Conservation (phyloP, 2,329 filamentous ascomycete genomes). For the Penicillium corylophilum region DNA sequence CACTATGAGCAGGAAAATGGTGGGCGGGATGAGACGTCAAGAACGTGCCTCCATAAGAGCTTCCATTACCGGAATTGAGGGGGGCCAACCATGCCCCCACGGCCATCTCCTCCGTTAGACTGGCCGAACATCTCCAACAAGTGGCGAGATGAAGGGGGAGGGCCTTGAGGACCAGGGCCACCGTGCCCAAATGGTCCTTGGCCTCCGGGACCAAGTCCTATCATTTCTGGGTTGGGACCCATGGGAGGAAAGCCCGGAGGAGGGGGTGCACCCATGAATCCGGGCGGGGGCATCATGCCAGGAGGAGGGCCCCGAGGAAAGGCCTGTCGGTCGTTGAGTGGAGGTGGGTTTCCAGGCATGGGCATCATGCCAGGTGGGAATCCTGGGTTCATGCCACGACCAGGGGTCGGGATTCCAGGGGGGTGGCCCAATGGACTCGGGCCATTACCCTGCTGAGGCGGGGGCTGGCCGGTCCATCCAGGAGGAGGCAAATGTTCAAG, state of each 20-base stretch:
- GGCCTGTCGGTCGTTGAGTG: conserved; percentile 37
- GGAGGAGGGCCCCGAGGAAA: conserved; percentile 43
- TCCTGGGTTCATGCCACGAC: conserved; percentile 38
- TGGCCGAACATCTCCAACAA: conserved; percentile 48
- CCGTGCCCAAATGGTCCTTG: conserved; percentile 38
- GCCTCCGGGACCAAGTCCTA: conserved; percentile 36
- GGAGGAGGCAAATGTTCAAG: conserved; percentile 44
- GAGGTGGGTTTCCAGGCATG: conserved; percentile 24
- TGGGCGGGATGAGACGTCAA: background rate
- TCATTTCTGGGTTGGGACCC: conserved; percentile 40
- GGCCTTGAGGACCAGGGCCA: conserved; percentile 37
- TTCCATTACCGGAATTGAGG: conserved; percentile 21
- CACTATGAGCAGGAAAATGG: conserved; percentile 8
- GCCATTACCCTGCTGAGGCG: conserved; percentile 35
- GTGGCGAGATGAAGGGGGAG: conserved; percentile 40
- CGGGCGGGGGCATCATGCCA: conserved; percentile 47
- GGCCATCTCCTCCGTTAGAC: conserved; percentile 32
- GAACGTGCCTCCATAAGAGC: background rate
- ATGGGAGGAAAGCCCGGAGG: conserved; percentile 42
- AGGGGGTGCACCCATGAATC: conserved; percentile 45
- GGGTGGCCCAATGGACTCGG: conserved; percentile 37
- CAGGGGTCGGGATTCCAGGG: conserved; percentile 40
- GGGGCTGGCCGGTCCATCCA: conserved; percentile 39
- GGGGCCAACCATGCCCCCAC: conserved; percentile 39
- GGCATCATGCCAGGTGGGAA: conserved; percentile 38